phyloP scores from a whole-genome alignment of 202 grass and related monocot species.

The Carex arenaria region DNA sequence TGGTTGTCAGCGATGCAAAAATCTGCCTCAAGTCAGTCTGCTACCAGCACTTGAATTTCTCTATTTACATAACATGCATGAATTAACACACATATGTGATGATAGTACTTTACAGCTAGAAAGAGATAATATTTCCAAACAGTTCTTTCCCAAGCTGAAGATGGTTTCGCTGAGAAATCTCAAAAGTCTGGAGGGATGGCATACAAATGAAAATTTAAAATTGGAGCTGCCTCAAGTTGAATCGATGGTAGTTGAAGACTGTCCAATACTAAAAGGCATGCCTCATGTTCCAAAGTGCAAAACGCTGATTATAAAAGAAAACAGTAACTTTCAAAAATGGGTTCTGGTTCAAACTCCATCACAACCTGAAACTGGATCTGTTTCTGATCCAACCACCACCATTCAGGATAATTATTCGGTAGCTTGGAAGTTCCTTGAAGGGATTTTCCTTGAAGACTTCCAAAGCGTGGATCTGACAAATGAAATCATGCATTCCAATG shows the following conservation, averaged over 20 bases:
- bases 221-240: background rate
- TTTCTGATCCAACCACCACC: background rate
- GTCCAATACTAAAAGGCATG: background rate
- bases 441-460: too few species aligned
- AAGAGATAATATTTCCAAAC: too few species aligned
- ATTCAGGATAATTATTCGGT: background rate
- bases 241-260: background rate
- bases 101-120: too few species aligned
- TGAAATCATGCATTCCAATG: background rate
- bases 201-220: background rate
- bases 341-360: background rate
- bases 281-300: background rate
- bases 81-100: too few species aligned
- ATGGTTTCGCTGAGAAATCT: too few species aligned
- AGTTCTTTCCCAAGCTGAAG: too few species aligned
- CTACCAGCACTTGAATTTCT: too few species aligned
- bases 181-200: background rate
- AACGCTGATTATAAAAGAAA: background rate
- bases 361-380: background rate
- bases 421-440: background rate
- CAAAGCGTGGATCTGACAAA: background rate
- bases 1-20: too few species aligned
- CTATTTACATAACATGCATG: too few species aligned
- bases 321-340: background rate
- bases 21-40: too few species aligned